These are phyloP conservation scores for Metarhizium humberi DNA, from an alignment of 2,329 filamentous ascomycete genomes.

Conservation along the genomic window DNA sequence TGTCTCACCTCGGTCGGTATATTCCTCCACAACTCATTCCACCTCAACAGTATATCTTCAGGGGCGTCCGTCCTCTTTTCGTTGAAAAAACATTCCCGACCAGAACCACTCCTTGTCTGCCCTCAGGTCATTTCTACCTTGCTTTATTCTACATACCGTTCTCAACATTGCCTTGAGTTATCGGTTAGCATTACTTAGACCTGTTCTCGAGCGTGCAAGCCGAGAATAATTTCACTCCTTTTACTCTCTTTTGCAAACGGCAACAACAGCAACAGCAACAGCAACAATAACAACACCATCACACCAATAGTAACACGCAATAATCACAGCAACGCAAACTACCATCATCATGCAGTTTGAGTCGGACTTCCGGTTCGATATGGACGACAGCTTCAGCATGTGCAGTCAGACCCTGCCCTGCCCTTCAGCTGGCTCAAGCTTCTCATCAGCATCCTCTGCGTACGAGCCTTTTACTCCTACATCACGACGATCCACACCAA, in stretches of 20 bases:
- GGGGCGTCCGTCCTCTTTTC: conserved; percentile 23
- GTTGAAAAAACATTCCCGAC: conserved; percentile 25
- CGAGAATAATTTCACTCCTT: conserved; percentile 3
- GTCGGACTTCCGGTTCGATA: conserved; percentile 27
- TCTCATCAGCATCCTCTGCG: conserved; percentile 29
- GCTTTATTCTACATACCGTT: conserved; percentile 5
- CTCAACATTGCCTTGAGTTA: conserved; percentile 1
- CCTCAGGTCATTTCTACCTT: conserved; percentile 3
- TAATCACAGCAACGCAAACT: neutral
- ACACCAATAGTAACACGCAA: neutral
- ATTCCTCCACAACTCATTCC: conserved; percentile 26
- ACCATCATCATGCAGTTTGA: conserved; percentile 27
- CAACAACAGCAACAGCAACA: neutral
- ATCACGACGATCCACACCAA: conserved; percentile 34
- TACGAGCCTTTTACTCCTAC: conserved; percentile 36
- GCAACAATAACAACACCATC: neutral
- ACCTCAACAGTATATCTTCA: conserved; percentile 31
- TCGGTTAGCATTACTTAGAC: conserved; percentile 1
- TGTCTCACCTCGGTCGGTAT: conserved; percentile 25
- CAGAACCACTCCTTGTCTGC: conserved; percentile 14
- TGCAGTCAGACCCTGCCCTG: conserved; percentile 27
- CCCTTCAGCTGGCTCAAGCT: conserved; percentile 26
- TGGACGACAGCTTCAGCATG: conserved; percentile 30
- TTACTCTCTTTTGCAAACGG: neutral
- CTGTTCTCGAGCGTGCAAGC: conserved; percentile 1